Base-by-base conservation (phyloP, 768 basidiomycete species). In the Suillus decipiens region DNA sequence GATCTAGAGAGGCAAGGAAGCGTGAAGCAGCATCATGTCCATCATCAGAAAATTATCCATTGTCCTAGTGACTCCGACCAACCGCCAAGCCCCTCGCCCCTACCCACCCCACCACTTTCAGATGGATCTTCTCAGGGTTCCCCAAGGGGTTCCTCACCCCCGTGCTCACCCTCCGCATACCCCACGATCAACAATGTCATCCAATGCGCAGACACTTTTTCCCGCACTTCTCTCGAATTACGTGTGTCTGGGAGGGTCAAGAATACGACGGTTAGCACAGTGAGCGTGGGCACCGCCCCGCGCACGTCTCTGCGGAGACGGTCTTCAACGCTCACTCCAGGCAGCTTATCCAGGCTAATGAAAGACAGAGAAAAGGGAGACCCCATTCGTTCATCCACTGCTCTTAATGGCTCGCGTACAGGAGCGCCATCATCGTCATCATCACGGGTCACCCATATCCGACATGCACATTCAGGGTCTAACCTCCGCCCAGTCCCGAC, bases 1-100 rank as follows among this genome's bases (percentile, higher is more conserved):
- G 88, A 88, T 75, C 61, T 89, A 50, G 75, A 79, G 47, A 76
- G 81, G 24, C 80, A 80, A 67, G 37, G 63, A 62, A 64, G 59
- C 19, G 64, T 68, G n/a, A 67, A 60, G 61, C 69, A 62, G 11
- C 22, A 39, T 10, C 37, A 39, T 6, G 59, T 22, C 47, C 37
- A 24, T 28, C 61, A 37, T 51, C 61, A 50, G 39, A 53, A 22
- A 53, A 41, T 53, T 36, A 56, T 33, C 61, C 64, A 43, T 22
- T 56, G 64, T 14, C 61, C 53, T 2, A 67, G 54, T 14, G 50
- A 3, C 9, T 47, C n/a, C 17, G 37, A 59, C 22, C 33, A 47
- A n/a, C 22, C 50, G 8, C 66, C 63, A 33, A 60, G 67, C 3
- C 59, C 70, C 15, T 11, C 37, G 17, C 37, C 15, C 37, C 24